phyloP scores from a whole-genome alignment of 345 rosid genomes.

The Aurinia saxatilis region DNA sequence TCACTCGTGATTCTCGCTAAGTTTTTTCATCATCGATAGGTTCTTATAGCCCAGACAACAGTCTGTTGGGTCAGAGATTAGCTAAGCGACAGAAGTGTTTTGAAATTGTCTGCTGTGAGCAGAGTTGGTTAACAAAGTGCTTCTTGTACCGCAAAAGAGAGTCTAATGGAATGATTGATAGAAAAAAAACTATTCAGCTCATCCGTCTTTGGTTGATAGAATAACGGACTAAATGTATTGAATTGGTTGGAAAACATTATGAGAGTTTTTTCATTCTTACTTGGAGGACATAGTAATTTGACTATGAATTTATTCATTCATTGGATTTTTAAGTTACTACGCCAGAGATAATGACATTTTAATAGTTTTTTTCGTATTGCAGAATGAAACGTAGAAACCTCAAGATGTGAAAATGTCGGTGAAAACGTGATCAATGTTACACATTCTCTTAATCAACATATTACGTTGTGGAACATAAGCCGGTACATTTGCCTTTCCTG shows the following conservation, averaged over 20 bases:
- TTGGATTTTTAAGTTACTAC: neutral
- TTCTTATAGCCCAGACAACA: neutral
- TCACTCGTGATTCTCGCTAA: constrained; percentile 9
- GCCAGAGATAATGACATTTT: neutral
- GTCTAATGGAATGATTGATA: too few relatives aligned
- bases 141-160: too few relatives aligned
- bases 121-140: neutral
- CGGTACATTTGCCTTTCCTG: neutral
- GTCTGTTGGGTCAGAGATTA: constrained; percentile 7
- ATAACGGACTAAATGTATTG: too few relatives aligned
- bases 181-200: too few relatives aligned
- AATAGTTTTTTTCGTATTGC: neutral
- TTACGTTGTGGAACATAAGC: neutral
- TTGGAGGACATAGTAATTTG: too few relatives aligned
- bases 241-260: too few relatives aligned
- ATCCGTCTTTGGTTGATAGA: too few relatives aligned
- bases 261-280: too few relatives aligned
- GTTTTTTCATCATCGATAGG: constrained; percentile 4
- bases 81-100: too few relatives aligned
- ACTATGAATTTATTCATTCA: neutral
- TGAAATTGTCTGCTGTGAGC: neutral
- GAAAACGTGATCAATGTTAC: constrained; percentile 11
- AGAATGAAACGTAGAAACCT: neutral
- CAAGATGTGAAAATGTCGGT: neutral
- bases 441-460: constrained; percentile 2